A percentile compares a stretch with the other conserved stretches of the same genome.
Evolutionary conservation across 306 rosid genomes (phyloP).

Genomic region (Vicia sativa): DNA sequence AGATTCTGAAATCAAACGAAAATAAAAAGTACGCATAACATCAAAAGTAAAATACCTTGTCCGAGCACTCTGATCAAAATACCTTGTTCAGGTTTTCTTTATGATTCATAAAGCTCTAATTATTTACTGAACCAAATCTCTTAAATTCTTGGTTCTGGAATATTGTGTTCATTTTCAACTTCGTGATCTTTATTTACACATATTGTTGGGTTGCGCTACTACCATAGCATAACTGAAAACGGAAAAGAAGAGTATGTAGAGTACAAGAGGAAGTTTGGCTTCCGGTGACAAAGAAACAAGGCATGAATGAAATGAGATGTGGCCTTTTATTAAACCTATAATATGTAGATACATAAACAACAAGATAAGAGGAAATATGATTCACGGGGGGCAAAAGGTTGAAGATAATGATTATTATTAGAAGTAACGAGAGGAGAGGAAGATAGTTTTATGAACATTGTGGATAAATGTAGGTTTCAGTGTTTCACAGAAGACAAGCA

Average conservation of each 20-base stretch:
- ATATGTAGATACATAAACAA: conserved; percentile 32
- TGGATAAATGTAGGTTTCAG: conserved; percentile 31
- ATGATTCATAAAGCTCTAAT: conserved; percentile 26
- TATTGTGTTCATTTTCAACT: conserved; percentile 19
- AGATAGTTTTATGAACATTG: conserved; percentile 34
- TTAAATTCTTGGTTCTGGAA: conserved; percentile 26
- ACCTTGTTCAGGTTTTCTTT: conserved; percentile 24
- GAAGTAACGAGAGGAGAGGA: conserved; percentile 26
- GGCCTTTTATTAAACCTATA: conserved; percentile 40
- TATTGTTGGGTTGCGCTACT: background rate
- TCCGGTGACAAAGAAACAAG: conserved; percentile 23
- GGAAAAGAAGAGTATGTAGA: background rate
- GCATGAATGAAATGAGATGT: conserved; percentile 24
- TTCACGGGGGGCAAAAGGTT: conserved; percentile 13
- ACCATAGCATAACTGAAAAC: background rate
- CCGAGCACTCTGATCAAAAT: background rate
- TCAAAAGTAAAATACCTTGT: conserved; percentile 5
- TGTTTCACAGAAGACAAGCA: conserved; percentile 6
- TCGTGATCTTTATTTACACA: background rate
- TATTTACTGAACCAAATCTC: conserved; percentile 15
- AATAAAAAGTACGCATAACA: background rate
- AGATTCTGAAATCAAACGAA: background rate
- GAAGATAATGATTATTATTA: conserved; percentile 31
- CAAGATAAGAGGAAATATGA: conserved; percentile 33
- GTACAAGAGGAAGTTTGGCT: conserved; percentile 22